These are phyloP conservation scores for Stellera chamaejasme DNA, from an alignment of 345 rosid genomes.

Conservation along the genomic window DNA sequence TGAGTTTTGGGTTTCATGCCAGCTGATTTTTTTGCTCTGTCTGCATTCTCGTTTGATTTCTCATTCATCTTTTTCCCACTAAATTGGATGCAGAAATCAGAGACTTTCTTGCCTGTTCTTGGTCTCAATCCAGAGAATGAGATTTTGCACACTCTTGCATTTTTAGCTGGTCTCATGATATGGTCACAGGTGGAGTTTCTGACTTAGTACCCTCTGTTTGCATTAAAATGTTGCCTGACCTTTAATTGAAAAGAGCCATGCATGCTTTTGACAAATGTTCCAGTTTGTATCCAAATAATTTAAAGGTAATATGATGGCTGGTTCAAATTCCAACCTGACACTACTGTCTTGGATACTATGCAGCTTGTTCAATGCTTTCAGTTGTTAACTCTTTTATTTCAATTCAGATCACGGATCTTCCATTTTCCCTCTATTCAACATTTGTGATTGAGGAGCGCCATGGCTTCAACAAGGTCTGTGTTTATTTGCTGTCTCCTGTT, in stretches of 20 bases:
- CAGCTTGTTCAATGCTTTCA: neutral
- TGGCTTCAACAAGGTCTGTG: constrained; percentile 89
- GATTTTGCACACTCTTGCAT: constrained; percentile 80
- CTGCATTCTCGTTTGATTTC: neutral
- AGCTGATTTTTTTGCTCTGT: constrained; percentile 3
- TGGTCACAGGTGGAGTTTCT: constrained; percentile 79
- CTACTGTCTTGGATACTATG: no score
- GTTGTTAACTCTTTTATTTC: constrained; percentile 11
- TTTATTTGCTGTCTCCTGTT: constrained; percentile 11
- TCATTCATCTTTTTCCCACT: neutral
- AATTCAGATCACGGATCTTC: constrained; percentile 89
- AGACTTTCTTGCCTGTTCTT: constrained; percentile 45
- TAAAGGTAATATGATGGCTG: no score
- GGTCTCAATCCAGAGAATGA: constrained; percentile 83
- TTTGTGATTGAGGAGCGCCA: constrained; percentile 97
- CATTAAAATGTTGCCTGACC: no score
- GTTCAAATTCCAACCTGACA: no score
- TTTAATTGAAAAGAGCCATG: no score
- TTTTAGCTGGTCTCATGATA: constrained; percentile 82
- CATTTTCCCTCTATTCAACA: constrained; percentile 93
- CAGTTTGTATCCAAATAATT: no score
- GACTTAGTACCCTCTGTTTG: neutral
- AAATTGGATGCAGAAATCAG: constrained; percentile 52
- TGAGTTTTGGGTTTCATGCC: constrained; percentile 19
- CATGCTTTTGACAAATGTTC: no score